Evolutionary conservation across 805 yeast species (phyloP).

Genomic region (Groenewaldozyma salmanticensis): DNA sequence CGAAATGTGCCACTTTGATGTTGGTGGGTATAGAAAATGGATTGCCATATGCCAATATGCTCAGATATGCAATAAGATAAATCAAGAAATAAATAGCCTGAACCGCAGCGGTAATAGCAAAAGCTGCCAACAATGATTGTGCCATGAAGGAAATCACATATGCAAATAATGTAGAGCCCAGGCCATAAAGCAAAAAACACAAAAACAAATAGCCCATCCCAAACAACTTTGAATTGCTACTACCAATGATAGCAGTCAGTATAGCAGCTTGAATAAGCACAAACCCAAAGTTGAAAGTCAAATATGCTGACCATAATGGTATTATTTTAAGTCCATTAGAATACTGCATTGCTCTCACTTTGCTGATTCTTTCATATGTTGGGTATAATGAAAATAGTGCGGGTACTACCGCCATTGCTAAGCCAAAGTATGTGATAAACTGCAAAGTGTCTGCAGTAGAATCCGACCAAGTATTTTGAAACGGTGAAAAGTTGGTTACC

Average conservation of each 20-base stretch:
- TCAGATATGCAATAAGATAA: conserved; percentile 25
- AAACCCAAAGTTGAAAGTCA: conserved; percentile 20
- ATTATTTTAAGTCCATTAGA: conserved; percentile 28
- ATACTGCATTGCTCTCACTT: conserved; percentile 29
- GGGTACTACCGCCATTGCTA: conserved; percentile 29
- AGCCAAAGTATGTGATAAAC: conserved; percentile 27
- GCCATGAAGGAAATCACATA: conserved; percentile 26
- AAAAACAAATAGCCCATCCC: conserved; percentile 27
- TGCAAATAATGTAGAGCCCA: conserved; percentile 22
- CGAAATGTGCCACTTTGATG: conserved; percentile 21
- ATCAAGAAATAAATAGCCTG: conserved; percentile 26
- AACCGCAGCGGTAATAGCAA: conserved; percentile 27
- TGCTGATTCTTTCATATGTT: conserved; percentile 26
- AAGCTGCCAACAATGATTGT: conserved; percentile 30
- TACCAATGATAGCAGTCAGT: conserved; percentile 22
- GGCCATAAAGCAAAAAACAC: conserved; percentile 24
- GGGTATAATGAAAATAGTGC: conserved; percentile 28
- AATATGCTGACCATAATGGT: conserved; percentile 28
- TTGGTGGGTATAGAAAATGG: conserved; percentile 19
- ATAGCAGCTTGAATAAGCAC: conserved; percentile 20
- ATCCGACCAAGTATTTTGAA: conserved; percentile 26
- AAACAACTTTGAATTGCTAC: conserved; percentile 15
- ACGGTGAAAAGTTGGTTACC: conserved; percentile 25
- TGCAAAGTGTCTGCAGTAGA: conserved; percentile 27
- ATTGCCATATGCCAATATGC: conserved; percentile 23